Evolutionary conservation across 2,329 filamentous ascomycete genomes (phyloP).

Genomic region (Chaetomium globosum): DNA sequence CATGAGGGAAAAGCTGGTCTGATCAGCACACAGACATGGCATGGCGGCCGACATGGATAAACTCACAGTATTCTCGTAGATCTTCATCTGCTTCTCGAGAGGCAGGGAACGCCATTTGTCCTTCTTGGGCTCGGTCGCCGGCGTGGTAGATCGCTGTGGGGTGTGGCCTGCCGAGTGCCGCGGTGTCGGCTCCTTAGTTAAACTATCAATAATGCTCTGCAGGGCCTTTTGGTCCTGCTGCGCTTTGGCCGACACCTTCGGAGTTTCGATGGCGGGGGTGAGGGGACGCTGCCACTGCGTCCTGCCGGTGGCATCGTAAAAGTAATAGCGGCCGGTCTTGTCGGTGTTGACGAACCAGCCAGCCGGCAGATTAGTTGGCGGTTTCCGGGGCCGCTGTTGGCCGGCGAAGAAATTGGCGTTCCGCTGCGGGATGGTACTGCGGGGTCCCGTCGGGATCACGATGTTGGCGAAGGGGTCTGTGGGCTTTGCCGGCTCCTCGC

Average conservation of each 20-base stretch:
- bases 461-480: slow-evolving; percentile 51
- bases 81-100: slow-evolving; percentile 87
- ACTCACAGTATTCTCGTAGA: slow-evolving; percentile 90
- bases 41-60: not conserved
- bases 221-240: slow-evolving; percentile 69
- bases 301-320: slow-evolving; percentile 75
- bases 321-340: slow-evolving; percentile 73
- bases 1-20: slow-evolving; percentile 73
- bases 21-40: slow-evolving; percentile 21
- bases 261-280: slow-evolving; percentile 65
- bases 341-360: slow-evolving; percentile 84
- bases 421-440: slow-evolving; percentile 61
- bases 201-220: slow-evolving; percentile 82
- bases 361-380: slow-evolving; percentile 64
- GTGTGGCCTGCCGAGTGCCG: slow-evolving; percentile 62
- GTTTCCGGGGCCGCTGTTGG: slow-evolving; percentile 56
- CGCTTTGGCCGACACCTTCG: slow-evolving; percentile 66
- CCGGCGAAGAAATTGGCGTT: slow-evolving; percentile 53
- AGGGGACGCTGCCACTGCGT: slow-evolving; percentile 84
- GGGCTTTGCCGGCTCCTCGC: slow-evolving; percentile 49
- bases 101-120: slow-evolving; percentile 72
- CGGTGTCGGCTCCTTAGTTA: slow-evolving; percentile 69
- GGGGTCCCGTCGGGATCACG: slow-evolving; percentile 61
- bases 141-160: slow-evolving; percentile 61
- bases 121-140: slow-evolving; percentile 60